Percentiles rank a stretch among this genome's conserved stretches.
Conservation (phyloP, 805 yeast species). For the Ogataea henricii region DNA sequence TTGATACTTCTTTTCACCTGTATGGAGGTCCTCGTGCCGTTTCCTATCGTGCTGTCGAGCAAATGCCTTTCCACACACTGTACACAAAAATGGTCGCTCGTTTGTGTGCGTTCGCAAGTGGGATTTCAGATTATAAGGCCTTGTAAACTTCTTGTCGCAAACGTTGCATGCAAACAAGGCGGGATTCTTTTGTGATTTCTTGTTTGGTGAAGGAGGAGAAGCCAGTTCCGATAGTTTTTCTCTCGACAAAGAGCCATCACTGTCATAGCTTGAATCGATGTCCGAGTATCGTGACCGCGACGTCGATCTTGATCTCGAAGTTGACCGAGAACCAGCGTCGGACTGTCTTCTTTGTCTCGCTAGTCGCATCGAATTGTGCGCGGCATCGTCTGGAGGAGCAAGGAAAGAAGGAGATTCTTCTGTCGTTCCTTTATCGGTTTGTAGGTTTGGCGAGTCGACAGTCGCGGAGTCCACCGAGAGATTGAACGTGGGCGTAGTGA, state of each 20-base stretch:
- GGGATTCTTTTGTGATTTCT: conserved; percentile 69
- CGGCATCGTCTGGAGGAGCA: conserved; percentile 34
- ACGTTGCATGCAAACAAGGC: conserved; percentile 74
- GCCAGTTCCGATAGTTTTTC: conserved; percentile 71
- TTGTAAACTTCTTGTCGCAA: conserved; percentile 84
- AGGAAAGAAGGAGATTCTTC: conserved; percentile 17
- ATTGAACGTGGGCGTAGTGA: conserved; percentile 15
- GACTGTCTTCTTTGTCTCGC: conserved; percentile 42
- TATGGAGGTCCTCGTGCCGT: conserved; percentile 74
- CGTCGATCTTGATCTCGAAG: conserved; percentile 35
- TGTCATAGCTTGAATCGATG: conserved; percentile 34
- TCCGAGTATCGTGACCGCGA: conserved; percentile 29
- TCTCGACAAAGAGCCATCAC: conserved; percentile 37
- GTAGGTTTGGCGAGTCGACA: conserved; percentile 7
- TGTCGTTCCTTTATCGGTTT: background rate
- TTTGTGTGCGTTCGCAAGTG: conserved; percentile 90
- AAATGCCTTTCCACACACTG: conserved; percentile 77
- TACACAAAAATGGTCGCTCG: conserved; percentile 75
- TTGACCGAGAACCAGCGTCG: conserved; percentile 32
- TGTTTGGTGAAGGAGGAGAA: conserved; percentile 47
- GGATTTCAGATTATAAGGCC: conserved; percentile 91
- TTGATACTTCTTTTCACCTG: conserved; percentile 73
- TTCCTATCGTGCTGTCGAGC: conserved; percentile 78
- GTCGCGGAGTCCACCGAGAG: conserved; percentile 1
- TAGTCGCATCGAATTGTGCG: conserved; percentile 35